Conservation (phyloP, 305 asterid species). For the Solanum aculeatissimum region DNA sequence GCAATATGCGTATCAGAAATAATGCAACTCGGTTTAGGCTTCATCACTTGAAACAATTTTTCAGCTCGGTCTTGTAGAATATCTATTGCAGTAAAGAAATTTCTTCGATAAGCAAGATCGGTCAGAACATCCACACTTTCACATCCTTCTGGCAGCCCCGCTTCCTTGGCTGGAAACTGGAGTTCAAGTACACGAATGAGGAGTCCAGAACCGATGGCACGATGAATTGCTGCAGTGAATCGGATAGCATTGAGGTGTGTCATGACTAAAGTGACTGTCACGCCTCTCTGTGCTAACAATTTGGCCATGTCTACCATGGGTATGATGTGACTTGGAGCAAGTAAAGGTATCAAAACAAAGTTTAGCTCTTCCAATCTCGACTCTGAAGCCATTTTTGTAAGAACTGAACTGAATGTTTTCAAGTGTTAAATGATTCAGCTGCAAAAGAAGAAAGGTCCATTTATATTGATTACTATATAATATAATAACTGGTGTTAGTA, state of each 20-base stretch:
- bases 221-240: slow-evolving; percentile 2
- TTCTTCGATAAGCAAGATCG: background rate
- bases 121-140: slow-evolving; percentile 26
- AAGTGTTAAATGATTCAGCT: background rate
- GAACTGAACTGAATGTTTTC: background rate
- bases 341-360: slow-evolving; percentile 26
- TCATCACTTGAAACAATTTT: background rate
- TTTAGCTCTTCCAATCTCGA: slow-evolving; percentile 11
- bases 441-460: background rate
- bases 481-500: too few species aligned
- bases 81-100: slow-evolving; percentile 19
- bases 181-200: slow-evolving; percentile 10
- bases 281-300: slow-evolving; percentile 16
- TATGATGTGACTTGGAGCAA: slow-evolving; percentile 28
- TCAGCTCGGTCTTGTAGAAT: slow-evolving; percentile 10
- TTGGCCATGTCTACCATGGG: slow-evolving; percentile 28
- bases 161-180: slow-evolving; percentile 13
- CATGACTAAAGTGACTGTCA: slow-evolving; percentile 11
- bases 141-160: slow-evolving; percentile 33
- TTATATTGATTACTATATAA: background rate
- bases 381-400: background rate
- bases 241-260: slow-evolving; percentile 16
- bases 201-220: slow-evolving; percentile 13
- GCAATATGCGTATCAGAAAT: slow-evolving; percentile 29
- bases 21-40: slow-evolving; percentile 34